Evolutionary conservation across 495 filamentous ascomycete genomes (phyloP).

Genomic region (Delitschia confertaspora): DNA sequence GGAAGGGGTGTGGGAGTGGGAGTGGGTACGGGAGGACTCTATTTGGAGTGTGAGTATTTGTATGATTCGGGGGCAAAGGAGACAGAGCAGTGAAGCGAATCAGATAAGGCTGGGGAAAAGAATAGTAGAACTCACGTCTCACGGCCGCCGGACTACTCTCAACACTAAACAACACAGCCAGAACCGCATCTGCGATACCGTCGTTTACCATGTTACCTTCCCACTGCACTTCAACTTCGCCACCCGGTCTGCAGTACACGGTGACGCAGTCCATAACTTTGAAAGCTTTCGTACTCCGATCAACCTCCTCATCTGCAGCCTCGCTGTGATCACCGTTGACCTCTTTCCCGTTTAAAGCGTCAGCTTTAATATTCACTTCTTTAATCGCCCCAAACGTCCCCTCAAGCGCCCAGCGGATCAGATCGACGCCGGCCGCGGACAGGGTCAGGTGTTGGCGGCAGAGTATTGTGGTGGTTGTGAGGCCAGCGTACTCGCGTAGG

Average conservation of each 20-base stretch:
- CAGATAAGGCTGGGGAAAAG: neutral
- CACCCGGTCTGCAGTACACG: conserved; percentile 57
- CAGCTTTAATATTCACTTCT: conserved; percentile 44
- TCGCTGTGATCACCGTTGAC: conserved; percentile 45
- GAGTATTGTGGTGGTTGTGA: conserved; percentile 84
- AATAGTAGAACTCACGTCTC: conserved; percentile 54
- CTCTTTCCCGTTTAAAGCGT: conserved; percentile 38
- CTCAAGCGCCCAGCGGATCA: conserved; percentile 90
- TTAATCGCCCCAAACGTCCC: conserved; percentile 85
- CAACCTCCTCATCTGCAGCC: conserved; percentile 50
- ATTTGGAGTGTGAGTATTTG: conserved; percentile 5
- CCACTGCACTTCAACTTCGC: conserved; percentile 88
- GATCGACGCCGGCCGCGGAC: conserved; percentile 75
- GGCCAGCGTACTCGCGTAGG: conserved; percentile 84
- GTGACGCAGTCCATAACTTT: conserved; percentile 85
- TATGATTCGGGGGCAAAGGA: neutral
- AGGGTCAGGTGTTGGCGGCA: conserved; percentile 84
- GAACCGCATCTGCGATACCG: conserved; percentile 88
- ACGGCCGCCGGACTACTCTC: conserved; percentile 93
- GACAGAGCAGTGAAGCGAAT: neutral
- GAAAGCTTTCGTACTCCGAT: conserved; percentile 49
- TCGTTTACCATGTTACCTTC: conserved; percentile 97
- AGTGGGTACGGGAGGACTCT: conserved; percentile 55
- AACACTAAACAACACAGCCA: conserved; percentile 79
- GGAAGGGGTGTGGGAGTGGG: conserved; percentile 36